Evolutionary conservation across 1,284 basidiomycete species (phyloP).

Genomic region (Coniferiporia weirii): DNA sequence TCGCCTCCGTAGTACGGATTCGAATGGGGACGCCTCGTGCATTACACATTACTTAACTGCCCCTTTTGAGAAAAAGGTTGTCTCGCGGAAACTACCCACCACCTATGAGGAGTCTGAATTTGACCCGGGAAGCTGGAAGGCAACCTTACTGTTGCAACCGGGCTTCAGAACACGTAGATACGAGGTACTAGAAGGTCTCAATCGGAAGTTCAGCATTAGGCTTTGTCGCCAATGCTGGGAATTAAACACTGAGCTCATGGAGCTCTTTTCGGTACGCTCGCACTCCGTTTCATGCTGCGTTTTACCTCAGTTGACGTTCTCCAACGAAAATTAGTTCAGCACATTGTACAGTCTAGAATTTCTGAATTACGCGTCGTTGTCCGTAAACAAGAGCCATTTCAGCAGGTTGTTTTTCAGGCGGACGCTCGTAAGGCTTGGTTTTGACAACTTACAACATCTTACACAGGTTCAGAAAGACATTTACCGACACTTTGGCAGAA

Average conservation of each 20-base stretch:
- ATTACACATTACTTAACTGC: neutral
- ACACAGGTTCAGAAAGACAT: neutral
- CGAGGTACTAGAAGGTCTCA: neutral
- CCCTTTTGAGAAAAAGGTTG: neutral
- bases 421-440: neutral
- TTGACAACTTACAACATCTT: neutral
- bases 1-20: neutral
- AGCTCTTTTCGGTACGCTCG: neutral
- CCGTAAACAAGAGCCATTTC: neutral
- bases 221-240: neutral
- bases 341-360: neutral
- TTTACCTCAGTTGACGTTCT: neutral
- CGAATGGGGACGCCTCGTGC: neutral
- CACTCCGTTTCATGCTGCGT: neutral
- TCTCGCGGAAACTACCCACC: neutral
- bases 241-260: neutral
- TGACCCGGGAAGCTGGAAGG: neutral
- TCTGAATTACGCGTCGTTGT: neutral
- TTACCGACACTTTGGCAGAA: neutral
- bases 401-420: neutral
- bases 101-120: neutral
- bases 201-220: neutral
- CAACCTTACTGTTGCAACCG: neutral
- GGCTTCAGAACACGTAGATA: neutral
- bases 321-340: neutral